Evolutionary conservation across 108 stramenopile species (phyloP), one percentile per base, ranked within the genome.

Genomic region (Tribonema minus): DNA sequence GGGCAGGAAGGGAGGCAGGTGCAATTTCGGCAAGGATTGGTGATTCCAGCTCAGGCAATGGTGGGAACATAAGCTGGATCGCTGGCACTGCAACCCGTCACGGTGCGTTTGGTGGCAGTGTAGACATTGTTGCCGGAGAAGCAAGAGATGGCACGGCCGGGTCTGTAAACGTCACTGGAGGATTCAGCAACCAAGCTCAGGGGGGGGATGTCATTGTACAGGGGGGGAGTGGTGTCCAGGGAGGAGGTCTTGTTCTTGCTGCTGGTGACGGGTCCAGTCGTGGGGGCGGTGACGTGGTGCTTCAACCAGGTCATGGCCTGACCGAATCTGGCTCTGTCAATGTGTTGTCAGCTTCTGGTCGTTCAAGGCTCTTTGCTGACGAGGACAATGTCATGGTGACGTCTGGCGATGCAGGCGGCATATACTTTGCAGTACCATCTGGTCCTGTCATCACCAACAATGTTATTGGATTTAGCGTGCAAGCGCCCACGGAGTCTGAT

Each of bases 401-500:
- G 1, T 70, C 73, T 20, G 85, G 84, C 30, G 31, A 30, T 25
- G 80, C 65, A 29, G 69, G 67, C 1, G 73, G 78, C 5, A 39
- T 70, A 2, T 83, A 37, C 9, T 37, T 76, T 34, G 58, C 75
- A n/a, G 66, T 76, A 12, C 75, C 66, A 15, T 28, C 75, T 37
- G 75, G 66, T 25, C 37, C 58, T 28, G 40, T 0, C 38, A 35
- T 37, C 58, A 36, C 65, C 30, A 38, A 54, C 2, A 76, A 76
- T 33, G 66, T 76, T 26, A 76, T 76, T 67, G 75, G 75, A 20
- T 76, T 76, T 64, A 67, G 75, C 35, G 38, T 76, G 15, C 37
- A 12, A 23, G 30, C 23, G 15, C 33, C 66, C 7, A 25, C 30
- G 36, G 58, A 67, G 37, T 20, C 15, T 15, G 46, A 54, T 20